Percentiles rank a stretch among this genome's conserved stretches.
These are phyloP conservation scores for Sporobolus alterniflorus DNA, from an alignment of 202 grass and related monocot genomes.

Conservation along the genomic window DNA sequence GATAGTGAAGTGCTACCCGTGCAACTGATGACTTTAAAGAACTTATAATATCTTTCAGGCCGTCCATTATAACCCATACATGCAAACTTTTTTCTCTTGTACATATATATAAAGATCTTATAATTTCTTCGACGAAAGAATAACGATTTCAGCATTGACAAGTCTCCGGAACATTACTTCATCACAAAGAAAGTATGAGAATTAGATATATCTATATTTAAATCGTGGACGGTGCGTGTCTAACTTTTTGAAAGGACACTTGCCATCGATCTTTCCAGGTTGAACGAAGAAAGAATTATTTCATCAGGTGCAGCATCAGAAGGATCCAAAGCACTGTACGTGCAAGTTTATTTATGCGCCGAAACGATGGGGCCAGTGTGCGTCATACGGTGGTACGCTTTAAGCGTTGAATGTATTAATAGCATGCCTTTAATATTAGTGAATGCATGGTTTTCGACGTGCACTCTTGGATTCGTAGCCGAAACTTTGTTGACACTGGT, in stretches of 20 bases:
- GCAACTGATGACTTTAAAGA: constrained; percentile 13
- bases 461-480: constrained; percentile 31
- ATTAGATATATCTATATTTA: background rate
- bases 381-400: constrained; percentile 4
- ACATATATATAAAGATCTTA: background rate
- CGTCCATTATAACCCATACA: background rate
- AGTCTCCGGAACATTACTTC: background rate
- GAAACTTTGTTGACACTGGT: background rate
- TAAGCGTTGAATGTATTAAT: background rate
- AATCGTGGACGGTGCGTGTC: background rate
- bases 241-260: background rate
- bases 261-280: background rate
- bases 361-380: background rate
- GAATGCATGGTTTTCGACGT: constrained; percentile 28
- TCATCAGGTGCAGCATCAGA: constrained; percentile 15
- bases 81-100: background rate
- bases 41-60: constrained; percentile 6
- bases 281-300: constrained; percentile 9
- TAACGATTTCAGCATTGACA: background rate
- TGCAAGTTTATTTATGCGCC: background rate
- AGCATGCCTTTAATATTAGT: background rate
- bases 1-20: constrained; percentile 28
- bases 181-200: background rate
- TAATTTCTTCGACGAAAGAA: background rate
- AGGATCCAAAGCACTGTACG: background rate